Conservation (phyloP, 2,329 filamentous ascomycete genomes). For the Phoma sp. region DNA sequence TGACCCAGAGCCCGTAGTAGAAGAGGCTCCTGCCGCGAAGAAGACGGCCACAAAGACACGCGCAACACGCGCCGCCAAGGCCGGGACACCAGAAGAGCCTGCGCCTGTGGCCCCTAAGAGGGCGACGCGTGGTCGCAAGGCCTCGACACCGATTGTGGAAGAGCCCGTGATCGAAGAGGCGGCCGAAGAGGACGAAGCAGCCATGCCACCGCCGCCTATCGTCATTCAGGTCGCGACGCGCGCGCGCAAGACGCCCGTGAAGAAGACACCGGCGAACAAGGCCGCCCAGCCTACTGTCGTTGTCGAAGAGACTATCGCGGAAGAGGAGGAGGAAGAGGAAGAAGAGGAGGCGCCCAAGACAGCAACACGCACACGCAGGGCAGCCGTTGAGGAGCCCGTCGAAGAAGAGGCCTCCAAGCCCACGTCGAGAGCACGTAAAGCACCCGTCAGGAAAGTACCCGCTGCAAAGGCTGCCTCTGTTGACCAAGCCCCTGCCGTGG, state of each 20-base stretch:
- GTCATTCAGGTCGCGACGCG: conserved; percentile 36
- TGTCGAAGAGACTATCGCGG: conserved; percentile 18
- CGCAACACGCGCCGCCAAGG: conserved; percentile 31
- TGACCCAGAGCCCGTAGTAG: conserved; percentile 10
- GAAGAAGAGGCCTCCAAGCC: conserved; percentile 25
- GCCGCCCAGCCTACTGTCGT: conserved; percentile 4
- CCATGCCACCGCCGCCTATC: conserved; percentile 25
- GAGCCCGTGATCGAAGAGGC: conserved; percentile 19
- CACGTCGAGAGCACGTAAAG: conserved; percentile 27
- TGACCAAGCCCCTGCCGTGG: conserved; percentile 8
- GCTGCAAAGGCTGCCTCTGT: conserved; percentile 18
- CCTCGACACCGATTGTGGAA: conserved; percentile 17
- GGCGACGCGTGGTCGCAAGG: conserved; percentile 35
- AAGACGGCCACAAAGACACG: conserved; percentile 27
- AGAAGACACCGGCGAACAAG: conserved; percentile 31
- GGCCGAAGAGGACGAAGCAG: conserved; percentile 9
- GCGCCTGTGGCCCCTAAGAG: conserved; percentile 30
- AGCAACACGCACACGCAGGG: conserved; percentile 20
- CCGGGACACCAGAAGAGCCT: conserved; percentile 23
- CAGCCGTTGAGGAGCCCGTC: conserved; percentile 14
- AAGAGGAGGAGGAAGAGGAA: conserved; percentile 7
- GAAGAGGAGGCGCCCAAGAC: conserved; percentile 18
- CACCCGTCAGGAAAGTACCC: conserved; percentile 25
- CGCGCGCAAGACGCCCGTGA: conserved; percentile 28
- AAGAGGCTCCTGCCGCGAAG: conserved; percentile 23